phyloP scores from a whole-genome alignment of 2,329 filamentous ascomycete species.

The Aspergillus tamarii region DNA sequence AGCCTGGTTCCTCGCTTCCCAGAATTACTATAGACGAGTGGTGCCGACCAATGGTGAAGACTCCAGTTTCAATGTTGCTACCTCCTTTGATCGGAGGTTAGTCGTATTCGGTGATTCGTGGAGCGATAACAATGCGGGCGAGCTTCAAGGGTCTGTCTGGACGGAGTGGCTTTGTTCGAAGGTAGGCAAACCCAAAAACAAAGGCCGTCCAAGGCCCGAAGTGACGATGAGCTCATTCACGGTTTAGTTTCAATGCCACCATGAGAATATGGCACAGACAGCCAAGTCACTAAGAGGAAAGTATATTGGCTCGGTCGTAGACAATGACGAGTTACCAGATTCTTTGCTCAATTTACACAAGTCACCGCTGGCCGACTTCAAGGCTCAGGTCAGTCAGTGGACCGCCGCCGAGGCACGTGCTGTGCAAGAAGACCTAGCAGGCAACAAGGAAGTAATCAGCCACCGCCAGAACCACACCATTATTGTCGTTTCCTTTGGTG shows the following conservation, averaged over 20 bases:
- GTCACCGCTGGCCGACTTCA: constrained; percentile 38
- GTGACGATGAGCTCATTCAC: constrained; percentile 1
- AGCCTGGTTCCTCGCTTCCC: constrained; percentile 32
- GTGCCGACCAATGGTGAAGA: constrained; percentile 19
- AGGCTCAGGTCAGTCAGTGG: constrained; percentile 41
- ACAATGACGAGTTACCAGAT: constrained; percentile 35
- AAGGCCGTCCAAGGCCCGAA: neutral
- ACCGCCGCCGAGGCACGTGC: constrained; percentile 34
- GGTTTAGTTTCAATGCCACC: constrained; percentile 36
- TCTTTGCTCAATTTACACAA: constrained; percentile 29
- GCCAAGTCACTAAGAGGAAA: constrained; percentile 29
- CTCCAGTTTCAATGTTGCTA: constrained; percentile 24
- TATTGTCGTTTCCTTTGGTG: constrained; percentile 41
- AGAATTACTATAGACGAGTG: constrained; percentile 26
- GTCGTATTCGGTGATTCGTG: constrained; percentile 46
- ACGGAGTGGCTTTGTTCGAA: constrained; percentile 41
- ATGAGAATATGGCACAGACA: constrained; percentile 38
- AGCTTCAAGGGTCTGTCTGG: constrained; percentile 34
- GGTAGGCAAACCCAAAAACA: constrained; percentile 26
- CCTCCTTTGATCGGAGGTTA: constrained; percentile 32
- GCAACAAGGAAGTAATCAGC: constrained; percentile 24
- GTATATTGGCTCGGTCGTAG: constrained; percentile 36
- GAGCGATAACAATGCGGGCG: constrained; percentile 39
- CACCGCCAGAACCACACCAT: constrained; percentile 36
- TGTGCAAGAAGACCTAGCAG: constrained; percentile 22